Base-by-base conservation (phyloP, 495 filamentous ascomycete species). In the Lophiostoma macrostomum region DNA sequence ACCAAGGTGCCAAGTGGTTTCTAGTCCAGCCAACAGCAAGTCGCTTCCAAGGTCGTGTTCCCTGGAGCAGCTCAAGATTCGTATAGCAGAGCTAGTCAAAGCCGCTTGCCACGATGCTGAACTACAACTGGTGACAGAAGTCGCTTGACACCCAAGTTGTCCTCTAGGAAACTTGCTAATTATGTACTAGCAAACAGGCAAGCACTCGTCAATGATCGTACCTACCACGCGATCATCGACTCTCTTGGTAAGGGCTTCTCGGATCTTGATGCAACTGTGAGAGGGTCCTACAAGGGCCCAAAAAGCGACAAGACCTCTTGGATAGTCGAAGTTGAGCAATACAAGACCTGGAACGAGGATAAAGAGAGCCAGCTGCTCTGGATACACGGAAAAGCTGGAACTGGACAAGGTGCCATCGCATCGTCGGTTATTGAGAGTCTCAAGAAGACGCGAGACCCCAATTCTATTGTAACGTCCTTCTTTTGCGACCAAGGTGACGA, bases 401-500 rank as follows among this genome's bases (percentile, higher is more conserved):
- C 34, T 10, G 53, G 53, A 10, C 53, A 56, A 50, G 53, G 11
- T 22, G 5, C 37, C 0, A 56, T 56, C 12, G 53, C 53, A 4
- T 50, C 53, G 1, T 56, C 53, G 2, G 38, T 56, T 10, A 56
- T 50, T n/a, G 36, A 56, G 1, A 27, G 19, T 11, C 20, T 56
- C 1, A 25, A 23, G 12, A 23, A 50, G 19, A 41, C 30, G 11
- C 12, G 30, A 27, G 46, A 45, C n/a, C 24, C 28, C 16, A 31
- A 13, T 1, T 22, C 47, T 22, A 28, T 58, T 12, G 36, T 46
- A 10, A 38, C 54, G 13, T 58, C 45, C 4, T 58, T 58, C 31
- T 58, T 58, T 27, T 58, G 54, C 32, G 54, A 58, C 24, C 46
- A 58, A 29, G 27, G 31, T n/a, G 54, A 58, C 24, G 46, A 50